Evolutionary conservation across 164 flowering plant genomes (phyloP), one percentile per base, ranked within the genome.

Genomic region (Aristolochia californica): DNA sequence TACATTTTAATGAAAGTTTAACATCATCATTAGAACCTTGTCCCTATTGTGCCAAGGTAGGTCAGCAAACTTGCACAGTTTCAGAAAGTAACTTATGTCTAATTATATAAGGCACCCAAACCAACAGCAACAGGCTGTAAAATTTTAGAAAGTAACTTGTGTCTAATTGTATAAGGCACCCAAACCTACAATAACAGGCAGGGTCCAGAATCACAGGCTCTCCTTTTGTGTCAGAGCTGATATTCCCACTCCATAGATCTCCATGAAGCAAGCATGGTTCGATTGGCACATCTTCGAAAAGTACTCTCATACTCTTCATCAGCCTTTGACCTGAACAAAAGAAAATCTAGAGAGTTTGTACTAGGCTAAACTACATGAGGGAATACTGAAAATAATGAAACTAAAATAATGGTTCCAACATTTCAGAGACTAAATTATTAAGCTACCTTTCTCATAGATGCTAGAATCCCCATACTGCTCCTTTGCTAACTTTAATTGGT

Each of bases 231-330:
- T 85, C 94, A 51, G 80, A 81, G 71, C 76, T 85, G 64, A 88
- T 77, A 66, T 89, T 93, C 53, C 99, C 99, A 70, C 97, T 93
- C 99, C 99, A 93, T 45, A 93, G 59, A 69, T 93, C 99, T 67
- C 99, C 97, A 75, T 91, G 98, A 56, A 93, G 78, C 75, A 93
- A 77, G 75, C 96, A 93, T 48, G 97, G 91, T 68, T 89, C 97
- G 56, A 88, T 64, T 27, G 68, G 75, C 55, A 81, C 68, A 69
- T 74, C 63, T 48, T 89, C 85, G 72, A 93, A 93, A n/a, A 93
- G 85, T 61, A 78, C 71, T 63, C 68, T 74, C 77, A 91, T 66
- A 72, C 71, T 87, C 66, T 87, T 83, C 66, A 77, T 75, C 68
- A 93, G 77, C 65, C 85, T 79, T 64, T 82, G 78, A 50, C 99